Evolutionary conservation across 177 flowering plant species (phyloP).

Genomic region (Vitis hybrid): DNA sequence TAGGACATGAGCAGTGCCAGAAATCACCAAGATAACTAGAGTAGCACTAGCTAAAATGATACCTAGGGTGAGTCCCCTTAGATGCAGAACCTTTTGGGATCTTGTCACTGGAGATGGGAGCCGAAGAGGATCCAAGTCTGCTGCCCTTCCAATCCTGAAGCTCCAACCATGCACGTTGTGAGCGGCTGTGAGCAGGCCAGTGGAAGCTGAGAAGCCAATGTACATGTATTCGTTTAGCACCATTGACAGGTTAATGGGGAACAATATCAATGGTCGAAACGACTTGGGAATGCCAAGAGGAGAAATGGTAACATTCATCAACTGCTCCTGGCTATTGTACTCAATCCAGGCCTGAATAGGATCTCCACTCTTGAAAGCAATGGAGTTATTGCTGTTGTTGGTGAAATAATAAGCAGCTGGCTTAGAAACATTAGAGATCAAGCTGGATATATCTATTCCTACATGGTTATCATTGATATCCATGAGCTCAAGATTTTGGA

Average conservation of each 20-base stretch:
- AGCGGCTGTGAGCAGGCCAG: constrained; percentile 12
- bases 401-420: constrained; percentile 8
- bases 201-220: constrained; percentile 17
- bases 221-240: constrained; percentile 11
- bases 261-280: neutral
- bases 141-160: constrained; percentile 5
- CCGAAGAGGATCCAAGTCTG: neutral
- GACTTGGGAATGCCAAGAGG: constrained; percentile 3
- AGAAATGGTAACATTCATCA: constrained; percentile 8
- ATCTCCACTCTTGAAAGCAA: constrained; percentile 12
- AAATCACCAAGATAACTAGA: too few species aligned
- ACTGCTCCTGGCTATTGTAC: neutral
- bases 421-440: constrained; percentile 5
- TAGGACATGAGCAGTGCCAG: too few species aligned
- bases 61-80: neutral
- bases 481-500: constrained; percentile 11
- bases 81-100: neutral
- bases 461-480: constrained; percentile 19
- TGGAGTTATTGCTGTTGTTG: neutral
- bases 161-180: constrained; percentile 16
- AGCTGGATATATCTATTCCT: constrained; percentile 7
- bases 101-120: neutral
- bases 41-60: too few species aligned
- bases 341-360: constrained; percentile 14
- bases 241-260: constrained; percentile 5